Base-by-base conservation (phyloP, 192 early-diverging fungal genomes). In the Chytriomyces sp. region DNA sequence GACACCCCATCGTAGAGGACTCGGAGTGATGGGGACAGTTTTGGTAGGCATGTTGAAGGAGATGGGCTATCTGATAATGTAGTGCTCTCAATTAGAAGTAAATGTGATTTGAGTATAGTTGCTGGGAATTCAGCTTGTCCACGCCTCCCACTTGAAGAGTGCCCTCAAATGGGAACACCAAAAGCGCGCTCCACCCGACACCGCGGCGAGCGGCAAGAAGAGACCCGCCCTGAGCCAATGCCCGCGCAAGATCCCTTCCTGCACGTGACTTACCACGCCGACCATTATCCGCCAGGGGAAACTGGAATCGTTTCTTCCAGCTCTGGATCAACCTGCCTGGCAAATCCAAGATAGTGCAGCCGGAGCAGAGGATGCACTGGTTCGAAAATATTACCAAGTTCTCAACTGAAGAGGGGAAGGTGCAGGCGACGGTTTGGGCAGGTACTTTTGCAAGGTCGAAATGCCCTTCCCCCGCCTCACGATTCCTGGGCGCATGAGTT, bases 241-340 rank as follows among this genome's bases (percentile, higher is more conserved):
- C n/a, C n/a, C n/a, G n/a, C n/a, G n/a, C n/a, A n/a, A n/a, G n/a
- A n/a, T n/a, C n/a, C n/a, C n/a, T n/a, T n/a, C n/a, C n/a, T n/a
- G n/a, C n/a, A n/a, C n/a, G n/a, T n/a, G n/a, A n/a, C n/a, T n/a
- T n/a, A n/a, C n/a, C n/a, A n/a, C n/a, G n/a, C n/a, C n/a, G n/a
- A n/a, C n/a, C n/a, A n/a, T n/a, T n/a, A n/a, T n/a, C n/a, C n/a
- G n/a, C n/a, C n/a, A n/a, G n/a, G 22, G 85, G 81, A 17, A 66
- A 74, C 4, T 74, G 74, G 31, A 33, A n/a, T 31, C 79, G 83
- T 55, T 70, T 67, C 14, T 73, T 89, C 19, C 87, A 89, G 74
- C 76, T 88, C 34, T 89, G 87, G 87, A 59, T 89, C 59, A 89
- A 89, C 76, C 64, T 89, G 4, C 87, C 87, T 28, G 78, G 68